Percentiles rank a stretch among this genome's conserved stretches.
phyloP scores from a whole-genome alignment of 495 filamentous ascomycete genomes.

The Aspergillus asperescens region DNA sequence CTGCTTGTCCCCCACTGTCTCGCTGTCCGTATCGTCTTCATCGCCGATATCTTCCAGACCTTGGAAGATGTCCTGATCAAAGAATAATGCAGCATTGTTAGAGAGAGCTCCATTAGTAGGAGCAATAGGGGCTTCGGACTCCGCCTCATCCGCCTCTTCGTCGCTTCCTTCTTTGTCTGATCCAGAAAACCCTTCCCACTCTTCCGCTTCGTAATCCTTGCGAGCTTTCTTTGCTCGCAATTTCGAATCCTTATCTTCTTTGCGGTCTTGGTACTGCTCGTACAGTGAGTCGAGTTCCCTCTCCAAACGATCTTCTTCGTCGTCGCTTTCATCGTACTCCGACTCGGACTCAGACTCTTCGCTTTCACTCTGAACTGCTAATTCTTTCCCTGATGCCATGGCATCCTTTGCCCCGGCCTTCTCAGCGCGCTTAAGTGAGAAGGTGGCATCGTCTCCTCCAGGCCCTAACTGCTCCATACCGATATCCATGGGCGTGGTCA shows the following conservation, averaged over 20 bases:
- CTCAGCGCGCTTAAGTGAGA: slow-evolving; percentile 74
- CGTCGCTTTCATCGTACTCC: slow-evolving; percentile 60
- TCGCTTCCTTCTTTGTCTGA: slow-evolving; percentile 49
- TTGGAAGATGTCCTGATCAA: slow-evolving; percentile 92
- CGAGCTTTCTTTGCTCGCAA: slow-evolving; percentile 82
- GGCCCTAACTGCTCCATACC: slow-evolving; percentile 86
- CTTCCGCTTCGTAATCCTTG: slow-evolving; percentile 74
- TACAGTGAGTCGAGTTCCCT: slow-evolving; percentile 81
- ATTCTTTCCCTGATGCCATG: slow-evolving; percentile 75
- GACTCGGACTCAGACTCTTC: slow-evolving; percentile 58
- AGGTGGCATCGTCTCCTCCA: slow-evolving; percentile 71
- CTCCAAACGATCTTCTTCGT: slow-evolving; percentile 77
- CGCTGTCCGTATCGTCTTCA: slow-evolving; percentile 19
- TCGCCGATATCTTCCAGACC: slow-evolving; percentile 55
- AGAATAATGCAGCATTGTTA: slow-evolving; percentile 80
- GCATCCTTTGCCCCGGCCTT: slow-evolving; percentile 62
- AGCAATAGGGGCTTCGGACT: slow-evolving; percentile 44
- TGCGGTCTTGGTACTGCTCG: slow-evolving; percentile 74
- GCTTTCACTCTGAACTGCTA: slow-evolving; percentile 46
- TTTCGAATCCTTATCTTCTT: slow-evolving; percentile 74
- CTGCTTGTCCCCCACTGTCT: slow-evolving; percentile 4
- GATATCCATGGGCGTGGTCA: slow-evolving; percentile 93
- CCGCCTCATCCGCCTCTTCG: slow-evolving; percentile 51
- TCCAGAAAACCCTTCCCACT: slow-evolving; percentile 88
- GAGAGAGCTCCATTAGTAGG: slow-evolving; percentile 54